Percentiles rank a stretch among this genome's conserved stretches.
These are phyloP conservation scores for Vitis hybrid DNA, from an alignment of 177 flowering plant genomes.

Conservation along the genomic window DNA sequence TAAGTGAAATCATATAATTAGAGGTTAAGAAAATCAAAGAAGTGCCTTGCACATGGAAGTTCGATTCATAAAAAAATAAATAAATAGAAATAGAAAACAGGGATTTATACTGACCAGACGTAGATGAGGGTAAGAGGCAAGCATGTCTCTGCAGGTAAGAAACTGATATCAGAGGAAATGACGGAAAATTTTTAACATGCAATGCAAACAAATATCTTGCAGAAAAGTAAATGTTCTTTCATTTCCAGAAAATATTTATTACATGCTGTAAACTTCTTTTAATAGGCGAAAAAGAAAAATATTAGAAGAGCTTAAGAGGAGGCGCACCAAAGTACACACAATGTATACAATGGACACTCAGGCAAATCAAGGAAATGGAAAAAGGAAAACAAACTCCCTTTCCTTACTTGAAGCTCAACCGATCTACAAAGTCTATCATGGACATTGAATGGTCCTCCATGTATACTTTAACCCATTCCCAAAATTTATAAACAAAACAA, in stretches of 20 bases:
- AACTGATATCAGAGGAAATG: constrained; percentile 12
- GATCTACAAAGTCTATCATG: no score
- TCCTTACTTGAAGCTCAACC: no score
- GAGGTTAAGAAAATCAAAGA: background rate
- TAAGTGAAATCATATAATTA: background rate
- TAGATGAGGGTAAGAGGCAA: constrained; percentile 72
- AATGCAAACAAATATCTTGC: background rate
- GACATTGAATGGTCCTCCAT: no score
- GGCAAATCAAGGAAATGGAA: no score
- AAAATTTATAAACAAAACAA: no score
- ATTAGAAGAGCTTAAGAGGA: no score
- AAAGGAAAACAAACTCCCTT: no score
- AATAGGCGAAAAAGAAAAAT: no score
- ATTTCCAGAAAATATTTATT: background rate
- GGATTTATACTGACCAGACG: constrained; percentile 67
- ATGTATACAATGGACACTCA: no score
- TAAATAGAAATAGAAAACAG: background rate
- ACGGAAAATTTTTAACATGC: background rate
- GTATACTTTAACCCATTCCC: no score
- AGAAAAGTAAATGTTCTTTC: background rate
- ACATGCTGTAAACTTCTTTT: background rate
- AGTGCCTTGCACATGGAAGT: background rate
- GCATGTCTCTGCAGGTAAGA: constrained; percentile 76
- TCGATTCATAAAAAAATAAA: background rate
- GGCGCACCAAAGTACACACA: no score